These are phyloP conservation scores for Piper longum DNA, from an alignment of 164 flowering plant genomes.

Conservation along the genomic window DNA sequence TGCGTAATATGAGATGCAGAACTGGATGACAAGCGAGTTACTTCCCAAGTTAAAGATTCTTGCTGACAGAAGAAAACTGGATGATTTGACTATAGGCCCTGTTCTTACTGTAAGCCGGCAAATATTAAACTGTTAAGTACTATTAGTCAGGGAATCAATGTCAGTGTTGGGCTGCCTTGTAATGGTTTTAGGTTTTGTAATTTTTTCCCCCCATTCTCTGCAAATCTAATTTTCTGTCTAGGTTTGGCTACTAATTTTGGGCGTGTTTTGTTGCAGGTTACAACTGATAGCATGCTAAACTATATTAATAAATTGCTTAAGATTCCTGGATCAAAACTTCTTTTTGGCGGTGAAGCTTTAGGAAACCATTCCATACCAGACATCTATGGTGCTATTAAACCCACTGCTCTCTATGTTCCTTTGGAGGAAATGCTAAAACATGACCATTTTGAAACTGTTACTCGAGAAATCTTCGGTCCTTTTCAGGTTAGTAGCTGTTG, in stretches of 20 bases:
- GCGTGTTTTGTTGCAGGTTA: constrained; percentile 30
- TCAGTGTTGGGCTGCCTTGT: not conserved
- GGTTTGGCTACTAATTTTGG: not conserved
- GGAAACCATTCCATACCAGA: constrained; percentile 75
- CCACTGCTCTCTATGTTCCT: constrained; percentile 85
- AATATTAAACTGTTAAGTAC: not conserved
- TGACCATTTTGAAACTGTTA: constrained; percentile 62
- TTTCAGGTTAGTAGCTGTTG: constrained; percentile 51
- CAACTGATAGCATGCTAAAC: constrained; percentile 80
- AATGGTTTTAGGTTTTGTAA: not conserved
- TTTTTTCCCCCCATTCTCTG: not conserved
- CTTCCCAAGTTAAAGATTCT: constrained; percentile 56
- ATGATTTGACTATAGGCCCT: constrained; percentile 88
- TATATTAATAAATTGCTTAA: constrained; percentile 65
- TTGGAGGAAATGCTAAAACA: constrained; percentile 78
- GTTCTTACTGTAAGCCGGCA: constrained; percentile 74
- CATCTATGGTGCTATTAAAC: constrained; percentile 82
- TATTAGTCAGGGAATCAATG: not conserved
- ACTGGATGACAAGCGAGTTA: constrained; percentile 62
- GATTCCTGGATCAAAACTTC: constrained; percentile 74
- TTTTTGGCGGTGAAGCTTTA: constrained; percentile 81
- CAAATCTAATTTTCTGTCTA: not conserved
- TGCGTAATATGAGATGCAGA: constrained; percentile 28
- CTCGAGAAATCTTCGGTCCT: constrained; percentile 91
- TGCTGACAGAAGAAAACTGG: constrained; percentile 78